Percentiles rank a stretch among this genome's conserved stretches.
These are phyloP conservation scores for Leptographium radiaticola DNA, from an alignment of 2,329 filamentous ascomycete species.

Conservation along the genomic window DNA sequence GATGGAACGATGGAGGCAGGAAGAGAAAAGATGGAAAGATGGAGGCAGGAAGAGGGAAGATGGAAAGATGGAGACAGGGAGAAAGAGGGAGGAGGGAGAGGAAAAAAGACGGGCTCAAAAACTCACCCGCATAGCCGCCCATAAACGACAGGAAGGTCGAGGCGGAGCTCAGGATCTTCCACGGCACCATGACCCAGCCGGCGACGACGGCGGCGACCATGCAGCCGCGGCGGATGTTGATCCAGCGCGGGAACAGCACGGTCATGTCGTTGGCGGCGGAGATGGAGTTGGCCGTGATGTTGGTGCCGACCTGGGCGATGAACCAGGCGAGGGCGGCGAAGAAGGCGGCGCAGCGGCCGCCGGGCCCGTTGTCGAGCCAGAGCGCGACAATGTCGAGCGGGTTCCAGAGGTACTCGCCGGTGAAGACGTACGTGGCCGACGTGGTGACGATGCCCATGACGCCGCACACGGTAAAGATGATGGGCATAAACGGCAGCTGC, in stretches of 20 bases:
- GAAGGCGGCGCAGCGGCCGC: slow-evolving; percentile 27
- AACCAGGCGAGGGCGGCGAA: slow-evolving; percentile 39
- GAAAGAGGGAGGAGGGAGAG: neutral
- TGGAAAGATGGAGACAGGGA: neutral
- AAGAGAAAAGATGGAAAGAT: neutral
- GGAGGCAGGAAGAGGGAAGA: no score
- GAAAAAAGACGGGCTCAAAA: neutral
- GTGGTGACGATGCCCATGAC: slow-evolving; percentile 44
- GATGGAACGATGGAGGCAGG: neutral
- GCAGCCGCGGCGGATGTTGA: slow-evolving; percentile 45
- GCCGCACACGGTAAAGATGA: slow-evolving; percentile 34
- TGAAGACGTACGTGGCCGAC: slow-evolving; percentile 37
- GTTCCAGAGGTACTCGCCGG: slow-evolving; percentile 37
- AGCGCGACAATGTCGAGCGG: slow-evolving; percentile 30
- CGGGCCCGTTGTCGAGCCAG: slow-evolving; percentile 29
- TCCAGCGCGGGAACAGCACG: slow-evolving; percentile 35
- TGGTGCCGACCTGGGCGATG: slow-evolving; percentile 41
- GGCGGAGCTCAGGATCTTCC: slow-evolving; percentile 51
- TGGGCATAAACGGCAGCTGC: slow-evolving; percentile 30
- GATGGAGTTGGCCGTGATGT: slow-evolving; percentile 42
- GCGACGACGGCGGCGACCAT: slow-evolving; percentile 41
- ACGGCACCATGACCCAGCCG: slow-evolving; percentile 48
- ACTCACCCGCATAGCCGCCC: slow-evolving; percentile 36
- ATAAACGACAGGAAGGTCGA: slow-evolving; percentile 51
- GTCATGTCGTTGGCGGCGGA: slow-evolving; percentile 42